These are phyloP conservation scores for Aspergillus niger DNA, from an alignment of 2,329 filamentous ascomycete genomes.

Conservation along the genomic window DNA sequence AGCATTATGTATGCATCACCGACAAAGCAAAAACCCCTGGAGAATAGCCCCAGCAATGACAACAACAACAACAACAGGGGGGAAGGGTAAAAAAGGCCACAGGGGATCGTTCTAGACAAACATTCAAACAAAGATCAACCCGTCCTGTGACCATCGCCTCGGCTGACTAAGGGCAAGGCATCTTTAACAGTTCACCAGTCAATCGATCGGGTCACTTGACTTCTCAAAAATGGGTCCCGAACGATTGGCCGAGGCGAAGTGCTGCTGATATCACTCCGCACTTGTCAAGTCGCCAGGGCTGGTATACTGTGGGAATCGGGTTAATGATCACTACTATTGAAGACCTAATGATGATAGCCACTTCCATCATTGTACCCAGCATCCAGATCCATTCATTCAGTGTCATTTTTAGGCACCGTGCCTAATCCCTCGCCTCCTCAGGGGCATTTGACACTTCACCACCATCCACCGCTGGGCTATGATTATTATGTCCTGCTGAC, in stretches of 20 bases:
- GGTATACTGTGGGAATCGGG: not conserved
- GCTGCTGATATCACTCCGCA: constrained; percentile 21
- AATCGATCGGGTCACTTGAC: constrained; percentile 27
- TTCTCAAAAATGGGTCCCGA: constrained; percentile 22
- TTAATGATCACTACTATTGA: constrained; percentile 10
- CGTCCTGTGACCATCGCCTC: constrained; percentile 28
- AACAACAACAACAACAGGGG: constrained; percentile 1
- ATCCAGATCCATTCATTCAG: not conserved
- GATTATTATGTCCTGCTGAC: constrained; percentile 30
- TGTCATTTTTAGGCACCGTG: constrained; percentile 4
- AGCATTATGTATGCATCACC: not conserved
- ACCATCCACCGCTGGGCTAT: not conserved
- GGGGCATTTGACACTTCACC: constrained; percentile 6
- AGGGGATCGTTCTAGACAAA: constrained; percentile 24
- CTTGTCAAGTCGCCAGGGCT: constrained; percentile 13
- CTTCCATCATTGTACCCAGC: constrained; percentile 6
- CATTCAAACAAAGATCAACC: constrained; percentile 24
- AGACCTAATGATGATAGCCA: constrained; percentile 8
- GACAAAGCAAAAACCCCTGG: constrained; percentile 1
- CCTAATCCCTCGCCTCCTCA: constrained; percentile 10
- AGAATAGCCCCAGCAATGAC: not conserved
- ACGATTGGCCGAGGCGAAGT: constrained; percentile 20
- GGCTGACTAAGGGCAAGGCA: constrained; percentile 23
- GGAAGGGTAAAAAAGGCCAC: not conserved
- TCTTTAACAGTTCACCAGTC: constrained; percentile 18